These are phyloP conservation scores for Schizosaccharomyces octosporus DNA, from an alignment of 805 yeast species.

Conservation along the genomic window DNA sequence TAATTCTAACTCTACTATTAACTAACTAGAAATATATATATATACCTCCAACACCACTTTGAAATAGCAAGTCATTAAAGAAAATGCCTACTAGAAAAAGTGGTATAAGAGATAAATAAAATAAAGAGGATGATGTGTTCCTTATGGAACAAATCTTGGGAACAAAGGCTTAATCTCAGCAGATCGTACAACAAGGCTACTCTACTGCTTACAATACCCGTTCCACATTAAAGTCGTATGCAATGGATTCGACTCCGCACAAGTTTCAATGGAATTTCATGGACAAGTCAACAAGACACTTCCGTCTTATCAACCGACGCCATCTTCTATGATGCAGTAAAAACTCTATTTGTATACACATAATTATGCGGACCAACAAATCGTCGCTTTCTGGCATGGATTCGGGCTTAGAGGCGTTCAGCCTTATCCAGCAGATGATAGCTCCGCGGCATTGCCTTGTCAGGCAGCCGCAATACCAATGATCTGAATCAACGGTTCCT, in stretches of 20 bases:
- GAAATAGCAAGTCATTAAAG: no score
- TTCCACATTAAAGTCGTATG: slow-evolving; percentile 24
- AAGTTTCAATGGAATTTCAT: slow-evolving; percentile 21
- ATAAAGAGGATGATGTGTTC: not conserved
- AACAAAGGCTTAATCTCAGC: slow-evolving; percentile 20
- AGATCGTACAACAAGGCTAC: slow-evolving; percentile 32
- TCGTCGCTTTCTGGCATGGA: slow-evolving; percentile 28
- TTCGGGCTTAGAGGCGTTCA: slow-evolving; percentile 28
- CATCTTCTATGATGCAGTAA: slow-evolving; percentile 20
- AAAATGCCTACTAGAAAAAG: no score
- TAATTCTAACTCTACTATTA: no score
- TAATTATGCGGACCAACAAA: slow-evolving; percentile 20
- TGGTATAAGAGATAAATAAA: not conserved
- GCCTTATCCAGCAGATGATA: slow-evolving; percentile 27
- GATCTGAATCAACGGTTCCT: slow-evolving; percentile 23
- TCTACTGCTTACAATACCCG: slow-evolving; percentile 27
- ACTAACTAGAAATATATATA: no score
- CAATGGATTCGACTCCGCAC: slow-evolving; percentile 26
- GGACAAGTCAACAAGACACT: slow-evolving; percentile 19
- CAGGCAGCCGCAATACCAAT: slow-evolving; percentile 25
- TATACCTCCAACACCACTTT: no score
- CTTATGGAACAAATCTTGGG: slow-evolving; percentile 4
- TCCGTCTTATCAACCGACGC: slow-evolving; percentile 17
- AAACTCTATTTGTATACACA: slow-evolving; percentile 18
- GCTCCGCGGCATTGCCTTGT: slow-evolving; percentile 25